Base-by-base conservation (phyloP, 2,329 filamentous ascomycete species). In the Aureobasidium sp. region DNA sequence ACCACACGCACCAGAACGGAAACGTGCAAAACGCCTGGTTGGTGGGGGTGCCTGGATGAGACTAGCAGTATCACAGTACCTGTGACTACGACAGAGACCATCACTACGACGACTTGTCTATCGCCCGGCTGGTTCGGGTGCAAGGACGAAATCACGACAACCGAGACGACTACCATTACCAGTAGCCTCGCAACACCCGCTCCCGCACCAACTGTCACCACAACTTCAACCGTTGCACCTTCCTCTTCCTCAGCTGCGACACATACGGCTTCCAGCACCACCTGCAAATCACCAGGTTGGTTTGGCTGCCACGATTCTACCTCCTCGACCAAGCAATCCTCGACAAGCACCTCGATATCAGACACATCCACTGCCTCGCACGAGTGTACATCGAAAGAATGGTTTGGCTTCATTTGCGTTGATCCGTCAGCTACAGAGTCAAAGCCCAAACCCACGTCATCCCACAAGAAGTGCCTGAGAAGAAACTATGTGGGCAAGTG, bases 1-100 rank as follows among this genome's bases (percentile, higher is more conserved):
- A 80, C 81, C 1, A 66, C 71, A 0, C 71, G 70, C 6, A 91
- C 87, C 1, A 81, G 90, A 46, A 96, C 92, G 0, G 85, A 86
- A 59, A 96, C 90, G 0, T 96, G 92, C 75, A 82, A 94, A 73
- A 96, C 92, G 1, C 92, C 92, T 29, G 90, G 92, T 5, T 96
- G 92, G 92, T 95, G 87, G 87, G 90, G 89, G 17, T 91, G 85
- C 69, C 75, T 89, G 40, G 87, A 90, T 65, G 81, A 86, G 71
- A 80, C 80, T 2, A 86, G 84, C 0, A 79, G 74, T 0, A 73
- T 70, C 7, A 68, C 70, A 0, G 43, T 49, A 17, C 55, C 55
- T 5, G 43, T 40, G 21, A 73, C 76, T 3, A 77, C 77, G 13
- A 77, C 80, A 47, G 65, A 61, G 6, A 78, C 73, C 4, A 72